Percentiles rank a stretch among this genome's conserved stretches.
phyloP scores from a whole-genome alignment of 441 rosid genomes.

The Pelargonium cotyledonis region DNA sequence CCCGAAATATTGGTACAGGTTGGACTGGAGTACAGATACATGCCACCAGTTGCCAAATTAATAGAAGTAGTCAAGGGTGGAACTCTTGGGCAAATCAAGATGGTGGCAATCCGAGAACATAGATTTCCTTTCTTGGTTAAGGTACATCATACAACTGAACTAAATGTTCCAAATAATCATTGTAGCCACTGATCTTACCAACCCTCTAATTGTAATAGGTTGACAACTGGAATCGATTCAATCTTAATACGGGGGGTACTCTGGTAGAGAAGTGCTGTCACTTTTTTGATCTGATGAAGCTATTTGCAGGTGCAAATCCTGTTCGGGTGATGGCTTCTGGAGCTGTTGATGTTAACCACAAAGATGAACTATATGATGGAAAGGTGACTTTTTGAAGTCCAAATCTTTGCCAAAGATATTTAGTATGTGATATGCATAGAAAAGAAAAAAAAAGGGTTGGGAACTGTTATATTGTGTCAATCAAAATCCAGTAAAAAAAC shows the following conservation, averaged over 20 bases:
- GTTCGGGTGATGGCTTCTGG: conserved; percentile 94
- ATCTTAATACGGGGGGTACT: conserved; percentile 80
- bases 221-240: conserved; percentile 89
- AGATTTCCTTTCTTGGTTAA: conserved; percentile 90
- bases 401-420: conserved; percentile 1
- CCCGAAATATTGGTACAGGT: conserved; percentile 84
- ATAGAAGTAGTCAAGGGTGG: conserved; percentile 64
- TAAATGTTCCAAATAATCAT: conserved; percentile 8
- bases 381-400: conserved; percentile 38
- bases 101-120: conserved; percentile 94
- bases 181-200: conserved; percentile 18
- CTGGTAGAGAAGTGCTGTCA: conserved; percentile 97
- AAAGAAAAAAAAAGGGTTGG: neutral
- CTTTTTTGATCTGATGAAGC: conserved; percentile 91
- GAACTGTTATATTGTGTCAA: conserved; percentile 3
- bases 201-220: conserved; percentile 42
- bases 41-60: conserved; percentile 92
- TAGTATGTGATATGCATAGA: neutral
- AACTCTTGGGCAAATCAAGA: conserved; percentile 63
- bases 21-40: conserved; percentile 84
- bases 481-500: conserved; percentile 5
- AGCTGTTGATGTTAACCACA: conserved; percentile 82
- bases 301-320: conserved; percentile 79
- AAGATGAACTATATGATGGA: conserved; percentile 80
- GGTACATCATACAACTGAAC: conserved; percentile 35